Percentiles rank a stretch among this genome's conserved stretches.
phyloP scores from a whole-genome alignment of 306 rosid species.

The Lotus japonicus region DNA sequence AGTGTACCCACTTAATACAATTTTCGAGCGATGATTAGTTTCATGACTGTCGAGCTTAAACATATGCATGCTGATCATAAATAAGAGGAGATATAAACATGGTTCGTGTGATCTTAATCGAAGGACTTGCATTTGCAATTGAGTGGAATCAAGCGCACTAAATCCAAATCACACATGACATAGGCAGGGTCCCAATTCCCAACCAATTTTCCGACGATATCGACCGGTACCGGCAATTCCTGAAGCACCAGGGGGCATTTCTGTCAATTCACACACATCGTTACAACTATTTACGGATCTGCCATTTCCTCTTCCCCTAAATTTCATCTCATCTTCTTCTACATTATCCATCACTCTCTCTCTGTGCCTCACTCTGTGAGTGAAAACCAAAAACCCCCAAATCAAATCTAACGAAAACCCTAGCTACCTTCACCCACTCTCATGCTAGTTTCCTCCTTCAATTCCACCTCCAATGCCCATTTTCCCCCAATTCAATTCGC shows the following conservation, averaged over 20 bases:
- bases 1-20: too few relatives aligned
- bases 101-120: too few relatives aligned
- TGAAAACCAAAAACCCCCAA: slow-evolving; percentile 21
- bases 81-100: too few relatives aligned
- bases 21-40: too few relatives aligned
- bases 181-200: too few relatives aligned
- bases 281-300: slow-evolving; percentile 28
- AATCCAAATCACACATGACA: too few relatives aligned
- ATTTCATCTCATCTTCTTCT: slow-evolving; percentile 6
- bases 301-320: slow-evolving; percentile 22
- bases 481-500: not conserved
- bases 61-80: too few relatives aligned
- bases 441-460: not conserved
- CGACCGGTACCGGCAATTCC: not conserved
- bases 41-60: too few relatives aligned
- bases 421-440: not conserved
- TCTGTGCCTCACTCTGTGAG: not conserved
- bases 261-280: not conserved
- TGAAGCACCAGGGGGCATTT: not conserved
- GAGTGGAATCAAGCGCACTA: too few relatives aligned
- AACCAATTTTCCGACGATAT: not conserved
- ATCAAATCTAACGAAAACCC: not conserved
- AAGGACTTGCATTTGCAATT: too few relatives aligned
- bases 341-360: not conserved
- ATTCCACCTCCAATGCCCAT: slow-evolving; percentile 22